Percentiles rank a stretch among this genome's conserved stretches.
Evolutionary conservation across 768 basidiomycete genomes (phyloP).

Genomic region (Rhodocollybia butyracea): DNA sequence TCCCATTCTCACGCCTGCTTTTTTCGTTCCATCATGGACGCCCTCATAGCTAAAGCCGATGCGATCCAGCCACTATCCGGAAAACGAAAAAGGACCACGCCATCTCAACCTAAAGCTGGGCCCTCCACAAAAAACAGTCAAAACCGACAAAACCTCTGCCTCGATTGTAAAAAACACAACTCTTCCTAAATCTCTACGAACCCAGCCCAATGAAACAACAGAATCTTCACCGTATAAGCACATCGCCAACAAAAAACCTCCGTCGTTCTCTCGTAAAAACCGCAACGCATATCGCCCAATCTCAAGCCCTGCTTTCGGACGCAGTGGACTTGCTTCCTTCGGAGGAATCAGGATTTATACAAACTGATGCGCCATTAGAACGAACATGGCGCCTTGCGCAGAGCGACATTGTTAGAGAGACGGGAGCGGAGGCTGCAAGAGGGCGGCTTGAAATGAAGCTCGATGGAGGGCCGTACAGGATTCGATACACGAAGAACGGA

Average conservation of each 20-base stretch:
- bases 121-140: conserved; percentile 19
- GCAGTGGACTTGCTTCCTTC: too few species aligned
- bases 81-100: conserved; percentile 33
- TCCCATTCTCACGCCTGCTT: too few species aligned
- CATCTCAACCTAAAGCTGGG: conserved; percentile 11
- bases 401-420: too few species aligned
- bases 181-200: conserved; percentile 66
- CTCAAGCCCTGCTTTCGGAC: conserved; percentile 61
- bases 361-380: conserved; percentile 79
- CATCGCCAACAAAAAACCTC: conserved; percentile 72
- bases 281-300: conserved; percentile 53
- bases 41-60: too few species aligned
- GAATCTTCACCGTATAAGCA: conserved; percentile 45
- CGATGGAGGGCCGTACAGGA: too few species aligned
- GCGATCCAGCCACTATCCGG: too few species aligned
- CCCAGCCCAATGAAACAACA: conserved; percentile 40
- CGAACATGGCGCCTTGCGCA: conserved; percentile 87
- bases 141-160: conserved; percentile 52
- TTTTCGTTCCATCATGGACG: too few species aligned
- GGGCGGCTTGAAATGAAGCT: too few species aligned
- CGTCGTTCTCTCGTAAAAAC: conserved; percentile 65
- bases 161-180: conserved; percentile 58
- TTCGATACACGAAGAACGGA: too few species aligned
- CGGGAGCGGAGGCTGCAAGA: too few species aligned
- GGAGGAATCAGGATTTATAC: conserved; percentile 70